These are phyloP conservation scores for Hypoxylon sp. DNA, from an alignment of 2,329 filamentous ascomycete species.

Conservation along the genomic window DNA sequence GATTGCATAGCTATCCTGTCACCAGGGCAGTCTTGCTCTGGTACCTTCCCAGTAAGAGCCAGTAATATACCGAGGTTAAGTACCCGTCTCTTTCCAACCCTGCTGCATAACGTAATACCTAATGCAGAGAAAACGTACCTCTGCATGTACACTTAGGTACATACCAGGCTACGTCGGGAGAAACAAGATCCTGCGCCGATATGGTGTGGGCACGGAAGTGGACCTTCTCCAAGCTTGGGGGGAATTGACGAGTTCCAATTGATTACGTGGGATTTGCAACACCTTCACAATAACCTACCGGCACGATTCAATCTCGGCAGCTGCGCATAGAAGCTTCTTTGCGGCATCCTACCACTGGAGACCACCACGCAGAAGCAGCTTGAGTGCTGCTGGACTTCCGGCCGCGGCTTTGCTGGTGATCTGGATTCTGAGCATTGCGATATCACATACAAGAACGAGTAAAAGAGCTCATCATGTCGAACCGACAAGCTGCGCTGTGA, in stretches of 20 bases:
- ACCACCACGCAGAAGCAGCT: constrained; percentile 15
- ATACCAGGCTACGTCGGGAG: constrained; percentile 7
- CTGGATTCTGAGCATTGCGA: constrained; percentile 19
- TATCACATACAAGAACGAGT: constrained; percentile 15
- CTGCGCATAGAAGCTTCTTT: constrained; percentile 11
- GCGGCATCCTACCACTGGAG: background rate
- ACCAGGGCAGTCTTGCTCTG: background rate
- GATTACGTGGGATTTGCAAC: constrained; percentile 41
- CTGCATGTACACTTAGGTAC: background rate
- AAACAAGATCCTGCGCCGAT: constrained; percentile 33
- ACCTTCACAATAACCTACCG: constrained; percentile 18
- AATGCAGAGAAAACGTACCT: too few species aligned
- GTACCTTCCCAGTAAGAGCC: background rate
- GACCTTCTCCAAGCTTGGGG: constrained; percentile 11
- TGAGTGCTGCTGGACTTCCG: constrained; percentile 15
- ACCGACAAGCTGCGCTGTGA: constrained; percentile 65
- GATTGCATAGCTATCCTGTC: constrained; percentile 6
- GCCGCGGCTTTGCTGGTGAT: constrained; percentile 17
- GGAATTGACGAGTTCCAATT: constrained; percentile 38
- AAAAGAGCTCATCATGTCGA: constrained; percentile 56
- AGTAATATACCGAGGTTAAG: constrained; percentile 34
- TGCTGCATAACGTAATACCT: constrained; percentile 4
- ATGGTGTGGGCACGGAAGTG: background rate
- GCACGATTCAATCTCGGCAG: constrained; percentile 17
- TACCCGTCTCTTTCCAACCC: constrained; percentile 27